These are phyloP conservation scores for Acanthamoeba royreba DNA, from an alignment of 208 protist species.

Conservation along the genomic window DNA sequence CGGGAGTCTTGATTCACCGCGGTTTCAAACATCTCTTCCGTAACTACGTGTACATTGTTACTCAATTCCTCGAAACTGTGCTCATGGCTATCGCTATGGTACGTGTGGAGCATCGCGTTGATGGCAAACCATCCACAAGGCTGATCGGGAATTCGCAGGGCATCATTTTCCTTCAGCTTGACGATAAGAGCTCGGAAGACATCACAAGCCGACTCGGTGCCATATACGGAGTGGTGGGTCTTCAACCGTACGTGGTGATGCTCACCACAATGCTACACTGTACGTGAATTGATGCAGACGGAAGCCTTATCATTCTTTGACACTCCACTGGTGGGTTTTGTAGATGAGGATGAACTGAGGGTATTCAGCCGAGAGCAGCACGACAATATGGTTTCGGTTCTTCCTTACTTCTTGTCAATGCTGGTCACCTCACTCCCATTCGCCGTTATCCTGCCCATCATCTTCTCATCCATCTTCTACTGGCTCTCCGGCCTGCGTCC, in stretches of 20 bases:
- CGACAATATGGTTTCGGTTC: background rate
- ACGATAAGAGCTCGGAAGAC: background rate
- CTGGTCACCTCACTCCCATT: background rate
- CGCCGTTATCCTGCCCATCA: background rate
- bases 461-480: constrained; percentile 3
- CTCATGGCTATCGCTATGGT: background rate
- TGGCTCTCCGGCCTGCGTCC: background rate
- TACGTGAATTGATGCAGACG: background rate
- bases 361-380: constrained; percentile 4
- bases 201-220: background rate
- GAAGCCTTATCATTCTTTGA: background rate
- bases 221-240: background rate
- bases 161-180: background rate
- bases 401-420: background rate
- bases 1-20: background rate
- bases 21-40: background rate
- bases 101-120: background rate
- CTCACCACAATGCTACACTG: constrained; percentile 2
- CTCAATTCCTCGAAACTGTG: background rate
- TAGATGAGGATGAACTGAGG: background rate
- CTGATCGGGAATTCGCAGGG: background rate
- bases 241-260: background rate
- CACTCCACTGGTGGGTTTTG: background rate
- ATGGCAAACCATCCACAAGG: background rate
- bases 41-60: background rate